phyloP scores from a whole-genome alignment of 1,284 basidiomycete genomes.

The Rhodotorula sp. region DNA sequence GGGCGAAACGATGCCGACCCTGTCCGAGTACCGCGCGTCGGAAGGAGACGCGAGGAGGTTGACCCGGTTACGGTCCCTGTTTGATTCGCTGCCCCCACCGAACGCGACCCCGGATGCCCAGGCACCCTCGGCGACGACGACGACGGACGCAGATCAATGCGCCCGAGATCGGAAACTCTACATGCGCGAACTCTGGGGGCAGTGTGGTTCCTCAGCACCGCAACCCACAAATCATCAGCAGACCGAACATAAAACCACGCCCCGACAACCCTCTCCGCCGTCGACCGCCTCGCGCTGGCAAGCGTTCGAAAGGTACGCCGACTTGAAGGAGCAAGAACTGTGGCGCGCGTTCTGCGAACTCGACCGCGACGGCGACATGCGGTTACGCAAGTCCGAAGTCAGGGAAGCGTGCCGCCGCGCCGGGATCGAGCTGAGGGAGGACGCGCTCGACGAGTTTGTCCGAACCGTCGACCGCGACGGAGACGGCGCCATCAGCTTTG shows the following conservation, averaged over 20 bases:
- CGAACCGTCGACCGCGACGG: constrained; percentile 28
- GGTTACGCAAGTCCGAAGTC: constrained; percentile 23
- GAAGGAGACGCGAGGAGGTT: constrained; percentile 49
- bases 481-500: constrained; percentile 62
- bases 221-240: no score
- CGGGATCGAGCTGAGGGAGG: constrained; percentile 32
- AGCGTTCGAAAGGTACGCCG: constrained; percentile 38
- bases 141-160: not conserved
- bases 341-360: constrained; percentile 34
- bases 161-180: constrained; percentile 13
- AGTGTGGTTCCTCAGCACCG: constrained; percentile 17
- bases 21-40: constrained; percentile 49
- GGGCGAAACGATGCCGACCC: not conserved
- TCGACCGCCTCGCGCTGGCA: constrained; percentile 19
- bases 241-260: not conserved
- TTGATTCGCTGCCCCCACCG: constrained; percentile 48
- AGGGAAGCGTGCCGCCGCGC: constrained; percentile 32
- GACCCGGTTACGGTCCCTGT: constrained; percentile 49
- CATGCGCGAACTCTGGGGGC: constrained; percentile 36
- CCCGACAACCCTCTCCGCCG: not conserved
- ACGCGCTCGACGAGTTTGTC: constrained; percentile 39
- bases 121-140: not conserved
- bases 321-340: constrained; percentile 34
- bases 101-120: not conserved
- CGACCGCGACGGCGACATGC: constrained; percentile 35